These are phyloP conservation scores for Musa beccarii DNA, from an alignment of 176 grass and related monocot species.

Conservation along the genomic window DNA sequence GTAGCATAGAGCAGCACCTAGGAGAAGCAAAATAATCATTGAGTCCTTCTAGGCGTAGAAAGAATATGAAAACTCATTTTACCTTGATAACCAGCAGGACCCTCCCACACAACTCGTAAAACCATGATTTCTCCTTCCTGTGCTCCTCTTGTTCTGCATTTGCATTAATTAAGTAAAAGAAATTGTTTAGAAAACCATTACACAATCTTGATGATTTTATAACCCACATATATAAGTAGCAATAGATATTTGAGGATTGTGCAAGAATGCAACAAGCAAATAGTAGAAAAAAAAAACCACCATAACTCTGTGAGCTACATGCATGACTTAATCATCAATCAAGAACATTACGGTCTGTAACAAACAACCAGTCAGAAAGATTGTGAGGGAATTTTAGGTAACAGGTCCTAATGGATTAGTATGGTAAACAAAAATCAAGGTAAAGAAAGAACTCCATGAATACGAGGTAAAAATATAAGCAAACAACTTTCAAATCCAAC, in stretches of 20 bases:
- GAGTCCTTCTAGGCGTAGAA: neutral
- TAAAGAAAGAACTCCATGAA: too few species aligned
- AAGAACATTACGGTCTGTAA: too few species aligned
- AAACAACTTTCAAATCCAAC: too few species aligned
- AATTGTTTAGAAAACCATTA: conserved; percentile 5
- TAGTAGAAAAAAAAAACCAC: neutral
- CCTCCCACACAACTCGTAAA: conserved; percentile 46
- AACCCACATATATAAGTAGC: neutral
- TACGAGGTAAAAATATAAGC: too few species aligned
- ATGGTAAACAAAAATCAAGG: too few species aligned
- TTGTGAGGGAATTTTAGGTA: too few species aligned
- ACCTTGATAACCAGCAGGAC: conserved; percentile 55
- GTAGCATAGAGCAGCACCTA: conserved; percentile 58
- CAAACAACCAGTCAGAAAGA: too few species aligned
- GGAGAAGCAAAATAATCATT: conserved; percentile 27
- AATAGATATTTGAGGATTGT: neutral
- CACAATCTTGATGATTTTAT: neutral
- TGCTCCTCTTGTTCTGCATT: conserved; percentile 57
- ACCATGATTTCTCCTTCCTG: conserved; percentile 48
- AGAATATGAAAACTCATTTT: neutral
- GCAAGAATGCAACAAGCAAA: neutral
- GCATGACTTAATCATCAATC: neutral
- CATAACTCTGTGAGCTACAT: neutral
- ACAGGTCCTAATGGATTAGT: too few species aligned
- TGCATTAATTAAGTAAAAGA: neutral